Evolutionary conservation across 495 filamentous ascomycete genomes (phyloP).

Genomic region (Penicillium simplicissimum): DNA sequence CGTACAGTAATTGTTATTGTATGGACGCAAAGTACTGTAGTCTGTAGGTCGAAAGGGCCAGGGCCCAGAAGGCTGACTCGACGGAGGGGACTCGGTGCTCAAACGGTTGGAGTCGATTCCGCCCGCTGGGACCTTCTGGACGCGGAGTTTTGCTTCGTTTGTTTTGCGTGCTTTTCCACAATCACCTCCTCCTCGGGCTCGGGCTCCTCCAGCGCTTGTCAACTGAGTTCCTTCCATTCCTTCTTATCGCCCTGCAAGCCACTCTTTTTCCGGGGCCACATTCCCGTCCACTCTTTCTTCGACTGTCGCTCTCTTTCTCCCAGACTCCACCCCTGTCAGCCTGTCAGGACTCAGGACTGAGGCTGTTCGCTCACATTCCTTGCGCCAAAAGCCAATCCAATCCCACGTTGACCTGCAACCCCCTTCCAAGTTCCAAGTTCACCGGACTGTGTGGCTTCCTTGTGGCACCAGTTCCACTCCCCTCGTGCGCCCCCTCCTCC

Average conservation of each 20-base stretch:
- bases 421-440: background rate
- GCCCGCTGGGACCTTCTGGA: background rate
- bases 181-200: background rate
- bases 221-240: conserved; percentile 7
- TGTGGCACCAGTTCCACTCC: conserved; percentile 13
- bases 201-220: too few relatives aligned
- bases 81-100: too few relatives aligned
- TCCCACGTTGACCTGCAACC: conserved; percentile 4
- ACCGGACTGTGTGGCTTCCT: background rate
- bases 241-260: conserved; percentile 16
- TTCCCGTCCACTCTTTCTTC: conserved; percentile 15
- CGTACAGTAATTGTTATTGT: too few relatives aligned
- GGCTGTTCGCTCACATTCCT: conserved; percentile 18
- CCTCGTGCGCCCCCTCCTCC: conserved; percentile 11
- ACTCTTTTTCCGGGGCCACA: conserved; percentile 4
- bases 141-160: background rate
- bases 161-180: background rate
- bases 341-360: too few relatives aligned
- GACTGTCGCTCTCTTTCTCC: conserved; percentile 9
- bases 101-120: conserved; percentile 2
- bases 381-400: conserved; percentile 9
- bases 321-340: conserved; percentile 5
- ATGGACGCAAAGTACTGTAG: too few relatives aligned
- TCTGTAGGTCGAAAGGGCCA: too few relatives aligned
- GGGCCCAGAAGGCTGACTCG: too few relatives aligned